Base-by-base conservation (phyloP, 345 rosid species). In the Bruguiera sexangula region DNA sequence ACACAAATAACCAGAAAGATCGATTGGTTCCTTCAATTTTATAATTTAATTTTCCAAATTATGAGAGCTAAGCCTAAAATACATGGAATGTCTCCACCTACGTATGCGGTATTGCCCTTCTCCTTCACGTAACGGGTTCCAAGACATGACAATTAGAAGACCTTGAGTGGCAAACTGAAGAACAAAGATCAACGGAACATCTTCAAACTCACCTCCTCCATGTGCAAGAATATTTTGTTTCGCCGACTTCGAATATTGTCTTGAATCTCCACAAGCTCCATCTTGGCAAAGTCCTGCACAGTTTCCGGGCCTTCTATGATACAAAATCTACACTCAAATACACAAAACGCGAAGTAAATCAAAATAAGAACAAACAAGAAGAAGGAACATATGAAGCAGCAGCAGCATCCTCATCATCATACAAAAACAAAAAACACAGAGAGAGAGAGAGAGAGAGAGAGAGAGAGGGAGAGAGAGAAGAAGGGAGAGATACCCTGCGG, bases 241-340 rank as follows among this genome's bases (percentile, higher is more conserved):
- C 98, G 82, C 20, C 98, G 84, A 81, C 96, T 94, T 55, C 92
- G 78, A 80, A 94, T 88, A 71, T 94, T 94, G 69, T 94, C 98
- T 67, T 88, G 95, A 82, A 94, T 89, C 84, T 94, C 98, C 81
- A 75, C 90, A 46, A 87, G 72, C 71, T 91, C 93, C 98, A 94
- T 94, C 72, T 88, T 81, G 20, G 89, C 93, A 73, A 94, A 94
- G 83, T 89, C 97, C 70, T 88, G 91, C 48, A 91, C 96, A 39
- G 97, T 91, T 74, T 89, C 98, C 26, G 98, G 98, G 13, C 98
- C 98, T 86, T 94, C 98, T 74, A 94, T 94, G 65, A 94, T 94
- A 75, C 98, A 94, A 81, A 94, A 94, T 6, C 98, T 94, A 84
- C 81, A 80, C 36, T 36, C 69, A 46, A 11, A 63, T 36, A 57